Percentiles rank a stretch among this genome's conserved stretches.
phyloP scores from a whole-genome alignment of 345 rosid genomes.

The Gossypium turneri region DNA sequence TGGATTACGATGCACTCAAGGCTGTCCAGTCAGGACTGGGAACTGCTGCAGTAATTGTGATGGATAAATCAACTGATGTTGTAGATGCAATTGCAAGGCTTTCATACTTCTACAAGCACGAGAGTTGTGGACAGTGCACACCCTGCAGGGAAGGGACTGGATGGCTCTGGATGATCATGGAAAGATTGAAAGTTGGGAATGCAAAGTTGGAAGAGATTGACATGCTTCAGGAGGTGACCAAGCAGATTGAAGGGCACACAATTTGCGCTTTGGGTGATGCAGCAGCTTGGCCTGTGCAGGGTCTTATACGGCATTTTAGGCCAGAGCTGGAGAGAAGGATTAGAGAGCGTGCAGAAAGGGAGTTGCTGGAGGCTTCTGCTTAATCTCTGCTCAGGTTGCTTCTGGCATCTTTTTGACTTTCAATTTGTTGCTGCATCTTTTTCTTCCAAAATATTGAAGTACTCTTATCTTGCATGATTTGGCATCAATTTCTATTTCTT shows the following conservation, averaged over 20 bases:
- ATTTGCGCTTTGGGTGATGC: constrained; percentile 67
- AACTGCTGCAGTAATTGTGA: constrained; percentile 95
- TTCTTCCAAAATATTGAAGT: background rate
- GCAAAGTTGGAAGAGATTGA: constrained; percentile 42
- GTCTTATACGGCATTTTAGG: constrained; percentile 93
- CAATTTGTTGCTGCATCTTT: background rate
- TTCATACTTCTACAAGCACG: constrained; percentile 96
- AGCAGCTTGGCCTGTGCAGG: constrained; percentile 99
- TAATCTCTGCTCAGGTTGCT: constrained; percentile 27
- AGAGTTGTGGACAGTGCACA: constrained; percentile 98
- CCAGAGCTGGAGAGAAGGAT: constrained; percentile 98
- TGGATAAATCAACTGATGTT: constrained; percentile 97
- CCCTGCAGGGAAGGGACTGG: constrained; percentile 98
- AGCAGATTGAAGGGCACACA: constrained; percentile 94
- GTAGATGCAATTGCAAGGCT: constrained; percentile 98
- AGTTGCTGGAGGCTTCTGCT: constrained; percentile 87
- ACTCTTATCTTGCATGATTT: background rate
- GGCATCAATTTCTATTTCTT: background rate
- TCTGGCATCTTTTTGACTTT: background rate
- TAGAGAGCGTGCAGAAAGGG: constrained; percentile 80
- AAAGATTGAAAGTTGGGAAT: constrained; percentile 89
- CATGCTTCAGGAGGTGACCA: constrained; percentile 94
- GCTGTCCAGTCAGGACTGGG: constrained; percentile 93
- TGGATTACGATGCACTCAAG: constrained; percentile 98
- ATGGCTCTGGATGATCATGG: constrained; percentile 99